phyloP scores from a whole-genome alignment of 176 grass and related monocot species.

The Bolboschoenus planiculmis region DNA sequence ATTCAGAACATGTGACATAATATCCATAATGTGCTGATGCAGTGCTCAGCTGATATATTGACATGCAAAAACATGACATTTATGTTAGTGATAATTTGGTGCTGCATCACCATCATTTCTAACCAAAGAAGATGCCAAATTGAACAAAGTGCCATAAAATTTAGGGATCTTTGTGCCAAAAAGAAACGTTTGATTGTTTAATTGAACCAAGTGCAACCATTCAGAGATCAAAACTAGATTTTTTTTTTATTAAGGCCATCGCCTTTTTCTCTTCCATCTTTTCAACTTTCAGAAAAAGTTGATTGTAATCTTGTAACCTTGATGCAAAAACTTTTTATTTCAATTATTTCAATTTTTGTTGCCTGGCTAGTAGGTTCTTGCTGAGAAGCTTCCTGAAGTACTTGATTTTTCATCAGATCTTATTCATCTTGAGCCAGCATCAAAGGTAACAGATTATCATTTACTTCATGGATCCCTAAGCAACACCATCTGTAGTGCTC shows the following conservation, averaged over 20 bases:
- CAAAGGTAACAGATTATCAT: conserved; percentile 54
- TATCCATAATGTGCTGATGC: neutral
- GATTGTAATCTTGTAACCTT: neutral
- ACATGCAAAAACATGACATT: neutral
- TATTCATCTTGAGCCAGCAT: conserved; percentile 64
- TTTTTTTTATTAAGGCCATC: neutral
- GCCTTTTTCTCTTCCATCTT: neutral
- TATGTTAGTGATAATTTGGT: neutral
- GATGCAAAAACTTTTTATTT: neutral
- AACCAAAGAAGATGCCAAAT: neutral
- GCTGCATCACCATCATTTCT: neutral
- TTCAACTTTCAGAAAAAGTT: neutral
- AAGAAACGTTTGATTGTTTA: neutral
- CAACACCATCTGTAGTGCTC: too few relatives aligned
- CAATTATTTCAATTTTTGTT: neutral
- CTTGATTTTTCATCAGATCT: conserved; percentile 88
- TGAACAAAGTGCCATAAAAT: neutral
- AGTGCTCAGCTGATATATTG: neutral
- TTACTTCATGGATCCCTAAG: neutral
- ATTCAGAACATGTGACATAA: neutral
- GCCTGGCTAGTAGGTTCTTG: conserved; percentile 50
- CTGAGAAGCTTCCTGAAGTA: conserved; percentile 89
- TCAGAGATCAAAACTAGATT: neutral
- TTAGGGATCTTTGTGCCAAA: neutral
- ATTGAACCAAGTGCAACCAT: neutral